Evolutionary conservation across 1,139 yeast genomes (phyloP), one percentile per base, ranked within the genome.

Genomic region (Geotrichum citri-aurantii): DNA sequence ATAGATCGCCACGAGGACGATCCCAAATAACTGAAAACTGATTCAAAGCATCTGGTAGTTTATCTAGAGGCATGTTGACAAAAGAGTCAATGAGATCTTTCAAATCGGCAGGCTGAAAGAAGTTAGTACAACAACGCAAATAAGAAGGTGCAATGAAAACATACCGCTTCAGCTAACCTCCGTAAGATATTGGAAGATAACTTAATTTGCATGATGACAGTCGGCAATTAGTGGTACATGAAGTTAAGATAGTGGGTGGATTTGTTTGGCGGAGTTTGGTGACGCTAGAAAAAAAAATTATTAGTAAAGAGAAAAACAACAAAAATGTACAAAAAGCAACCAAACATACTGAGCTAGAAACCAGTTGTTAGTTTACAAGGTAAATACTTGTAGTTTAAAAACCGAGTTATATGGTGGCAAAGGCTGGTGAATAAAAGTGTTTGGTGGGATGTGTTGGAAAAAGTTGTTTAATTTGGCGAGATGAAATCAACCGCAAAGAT

Each of bases 1-100:
- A 80, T 51, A 92, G 72, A 65, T 88, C 92, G 31, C 90, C 91
- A 61, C 84, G 77, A 2, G 92, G 87, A 51, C 86, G 76, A 62
- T 82, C 81, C 92, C 93, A 86, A 40, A 61, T 46, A 55, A 58
- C 61, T 8, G 61, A 64, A 61, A 78, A 72, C 14, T 64, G 65
- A 7, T 61, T 60, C 50, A 80, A 69, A 47, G 65, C 65, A 5
- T 58, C 57, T 1, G 79, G 75, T 56, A 81, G 74, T 52, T 73
- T 73, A 11, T 65, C 64, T n/a, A 66, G 62, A 2, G 74, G 69
- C 58, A 77, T 69, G 4, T 65, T 62, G 40, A 72, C 69, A 31
- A 81, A 65, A 1, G 69, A 69, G 31, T 73, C 73, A 49, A 81
- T 78, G 59, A 79, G 68, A 3, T 71, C 66, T 62, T 73, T 70